Evolutionary conservation across 306 rosid species (phyloP), one percentile per base, ranked within the genome.

Genomic region (Ceratonia siliqua): DNA sequence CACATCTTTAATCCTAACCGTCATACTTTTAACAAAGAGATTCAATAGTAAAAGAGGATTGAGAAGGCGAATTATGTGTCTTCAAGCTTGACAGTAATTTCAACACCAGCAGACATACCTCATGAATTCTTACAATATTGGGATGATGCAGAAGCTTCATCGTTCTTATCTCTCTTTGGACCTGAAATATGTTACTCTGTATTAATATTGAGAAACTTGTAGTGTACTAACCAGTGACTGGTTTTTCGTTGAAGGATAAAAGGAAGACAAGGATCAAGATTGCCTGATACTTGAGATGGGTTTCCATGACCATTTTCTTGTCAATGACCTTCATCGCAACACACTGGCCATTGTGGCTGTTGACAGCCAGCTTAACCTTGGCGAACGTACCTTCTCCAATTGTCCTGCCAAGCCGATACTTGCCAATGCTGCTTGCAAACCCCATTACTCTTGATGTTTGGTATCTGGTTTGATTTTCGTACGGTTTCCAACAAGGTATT

Each of bases 361-460:
- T 78, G 5, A 83, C 64, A 8, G 76, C 93, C 9, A 88, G 85
- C 82, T 89, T 92, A 42, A 92, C 97, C 91, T 89, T 92, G 35
- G 97, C 90, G 63, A 92, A 92, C 56, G 81, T 76, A 41, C 97
- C 97, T 81, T 92, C 96, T 66, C 97, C 97, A 8, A 92, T 86
- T 0, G 91, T 89, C 57, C 85, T 84, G 6, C 84, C 84, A 13
- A 92, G 82, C 68, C 73, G 75, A 64, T 92, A 92, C 73, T 88
- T 89, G 12, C 90, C 96, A 6, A 91, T 28, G 35, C 17, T 86
- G 68, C 81, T 70, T 35, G 74, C 75, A 49, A 82, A 54, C 32
- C 87, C 95, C 97, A 91, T 91, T 27, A 42, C 48, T 68, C 48
- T 38, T 61, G 6, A 3, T 49, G 35, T 5, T n/a, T 12, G 21